These are phyloP conservation scores for Phytophthora fragariaefolia DNA, from an alignment of 352 stramenopile species.

Conservation along the genomic window DNA sequence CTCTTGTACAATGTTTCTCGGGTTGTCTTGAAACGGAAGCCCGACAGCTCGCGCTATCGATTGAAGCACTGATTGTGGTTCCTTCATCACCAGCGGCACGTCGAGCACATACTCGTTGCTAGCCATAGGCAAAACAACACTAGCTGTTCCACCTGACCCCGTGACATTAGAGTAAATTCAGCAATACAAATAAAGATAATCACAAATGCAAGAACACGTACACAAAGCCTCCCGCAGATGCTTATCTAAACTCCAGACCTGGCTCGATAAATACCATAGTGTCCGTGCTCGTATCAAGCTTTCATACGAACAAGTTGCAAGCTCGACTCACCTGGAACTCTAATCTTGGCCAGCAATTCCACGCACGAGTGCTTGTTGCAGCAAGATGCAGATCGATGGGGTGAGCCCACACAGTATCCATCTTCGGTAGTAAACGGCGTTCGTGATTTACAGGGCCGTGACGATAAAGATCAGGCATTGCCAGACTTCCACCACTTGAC, in stretches of 20 bases:
- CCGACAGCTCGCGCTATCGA: slow-evolving; percentile 33
- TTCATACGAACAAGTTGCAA: not conserved
- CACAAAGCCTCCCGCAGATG: slow-evolving; percentile 49
- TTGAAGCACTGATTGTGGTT: slow-evolving; percentile 22
- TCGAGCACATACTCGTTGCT: slow-evolving; percentile 56
- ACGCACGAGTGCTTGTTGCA: slow-evolving; percentile 2
- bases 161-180: not conserved
- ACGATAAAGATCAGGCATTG: slow-evolving; percentile 33
- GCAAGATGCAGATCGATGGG: slow-evolving; percentile 63
- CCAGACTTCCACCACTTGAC: slow-evolving; percentile 20
- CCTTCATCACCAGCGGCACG: slow-evolving; percentile 36
- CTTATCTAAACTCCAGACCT: slow-evolving; percentile 50
- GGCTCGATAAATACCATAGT: not conserved
- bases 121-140: slow-evolving; percentile 38
- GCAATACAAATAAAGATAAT: not conserved
- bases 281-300: not conserved
- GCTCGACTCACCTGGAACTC: slow-evolving; percentile 43
- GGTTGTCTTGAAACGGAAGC: slow-evolving; percentile 5
- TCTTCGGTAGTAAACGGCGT: slow-evolving; percentile 21
- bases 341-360: slow-evolving; percentile 48
- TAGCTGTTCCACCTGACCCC: slow-evolving; percentile 43
- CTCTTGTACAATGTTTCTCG: not conserved
- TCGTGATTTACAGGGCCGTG: slow-evolving; percentile 6
- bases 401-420: slow-evolving; percentile 62
- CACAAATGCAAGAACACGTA: slow-evolving; percentile 22